Conservation (phyloP, 2,329 filamentous ascomycete species). For the Colletotrichum limetticola region DNA sequence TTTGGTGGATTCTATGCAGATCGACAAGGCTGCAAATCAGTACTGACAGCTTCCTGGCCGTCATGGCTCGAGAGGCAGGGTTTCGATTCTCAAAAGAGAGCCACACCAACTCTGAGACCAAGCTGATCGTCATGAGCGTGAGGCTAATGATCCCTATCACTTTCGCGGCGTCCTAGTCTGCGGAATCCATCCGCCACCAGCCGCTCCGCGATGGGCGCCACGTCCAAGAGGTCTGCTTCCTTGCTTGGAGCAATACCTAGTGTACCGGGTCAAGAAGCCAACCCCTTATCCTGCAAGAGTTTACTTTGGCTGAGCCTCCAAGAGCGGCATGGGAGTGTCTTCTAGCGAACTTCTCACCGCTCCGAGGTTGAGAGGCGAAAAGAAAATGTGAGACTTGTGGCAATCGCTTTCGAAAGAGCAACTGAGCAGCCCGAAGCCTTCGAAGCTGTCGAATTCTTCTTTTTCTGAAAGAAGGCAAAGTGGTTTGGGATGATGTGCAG, state of each 20-base stretch:
- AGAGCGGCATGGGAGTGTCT: neutral
- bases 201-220: slow-evolving; percentile 4
- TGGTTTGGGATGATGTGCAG: neutral
- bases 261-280: neutral
- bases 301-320: neutral
- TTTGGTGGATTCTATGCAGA: neutral
- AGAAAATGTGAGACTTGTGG: neutral
- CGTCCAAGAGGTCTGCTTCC: neutral
- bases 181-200: slow-evolving; percentile 19
- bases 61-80: slow-evolving; percentile 17
- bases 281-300: neutral
- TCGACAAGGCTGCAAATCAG: slow-evolving; percentile 21
- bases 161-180: slow-evolving; percentile 8
- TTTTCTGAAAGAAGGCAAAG: neutral
- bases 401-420: neutral
- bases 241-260: neutral
- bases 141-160: slow-evolving; percentile 8
- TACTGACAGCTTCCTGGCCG: slow-evolving; percentile 5
- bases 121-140: slow-evolving; percentile 18
- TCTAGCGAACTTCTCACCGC: neutral
- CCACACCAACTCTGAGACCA: slow-evolving; percentile 11
- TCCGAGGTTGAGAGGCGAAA: neutral
- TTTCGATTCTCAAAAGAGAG: slow-evolving; percentile 26
- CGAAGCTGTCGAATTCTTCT: neutral
- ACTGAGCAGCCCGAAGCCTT: neutral